Conservation (phyloP, 108 stramenopile species). For the Pseudonitzschia pungens region DNA sequence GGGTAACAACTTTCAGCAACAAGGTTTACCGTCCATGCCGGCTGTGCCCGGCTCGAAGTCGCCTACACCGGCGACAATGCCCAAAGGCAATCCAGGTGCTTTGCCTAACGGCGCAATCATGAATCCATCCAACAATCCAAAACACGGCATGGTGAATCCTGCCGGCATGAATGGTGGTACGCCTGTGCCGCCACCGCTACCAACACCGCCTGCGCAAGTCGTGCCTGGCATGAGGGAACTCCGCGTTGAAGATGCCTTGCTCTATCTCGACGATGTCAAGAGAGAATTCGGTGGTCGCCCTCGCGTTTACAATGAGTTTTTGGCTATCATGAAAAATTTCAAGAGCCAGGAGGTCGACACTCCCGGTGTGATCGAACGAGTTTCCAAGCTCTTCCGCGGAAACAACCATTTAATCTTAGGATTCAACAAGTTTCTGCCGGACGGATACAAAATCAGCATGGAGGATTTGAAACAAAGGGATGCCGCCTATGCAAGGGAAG, state of each 20-base stretch:
- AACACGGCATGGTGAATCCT: background rate
- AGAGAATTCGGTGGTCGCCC: conserved; percentile 93
- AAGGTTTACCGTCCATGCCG: background rate
- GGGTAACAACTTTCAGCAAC: background rate
- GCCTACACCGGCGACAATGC: background rate
- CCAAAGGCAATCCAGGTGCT: conserved; percentile 3
- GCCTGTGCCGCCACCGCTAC: too few species aligned
- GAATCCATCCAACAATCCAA: background rate
- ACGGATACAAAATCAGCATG: conserved; percentile 91
- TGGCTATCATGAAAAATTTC: conserved; percentile 98
- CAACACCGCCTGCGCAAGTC: conserved; percentile 1
- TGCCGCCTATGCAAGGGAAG: conserved; percentile 30
- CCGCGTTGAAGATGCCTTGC: conserved; percentile 88
- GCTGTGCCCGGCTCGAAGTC: background rate
- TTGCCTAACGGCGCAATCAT: background rate
- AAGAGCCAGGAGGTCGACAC: conserved; percentile 93
- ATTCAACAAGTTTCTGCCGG: conserved; percentile 93
- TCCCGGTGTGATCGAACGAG: conserved; percentile 86
- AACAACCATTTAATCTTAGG: conserved; percentile 93
- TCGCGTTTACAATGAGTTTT: conserved; percentile 99
- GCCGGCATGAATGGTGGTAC: background rate
- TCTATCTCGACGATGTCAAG: conserved; percentile 92
- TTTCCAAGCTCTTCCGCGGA: conserved; percentile 84
- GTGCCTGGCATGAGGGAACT: conserved; percentile 60
- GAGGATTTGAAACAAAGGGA: conserved; percentile 67